Evolutionary conservation across 148 eudicot species (phyloP), one percentile per base, ranked within the genome.

Genomic region (Polygonum maritimum): DNA sequence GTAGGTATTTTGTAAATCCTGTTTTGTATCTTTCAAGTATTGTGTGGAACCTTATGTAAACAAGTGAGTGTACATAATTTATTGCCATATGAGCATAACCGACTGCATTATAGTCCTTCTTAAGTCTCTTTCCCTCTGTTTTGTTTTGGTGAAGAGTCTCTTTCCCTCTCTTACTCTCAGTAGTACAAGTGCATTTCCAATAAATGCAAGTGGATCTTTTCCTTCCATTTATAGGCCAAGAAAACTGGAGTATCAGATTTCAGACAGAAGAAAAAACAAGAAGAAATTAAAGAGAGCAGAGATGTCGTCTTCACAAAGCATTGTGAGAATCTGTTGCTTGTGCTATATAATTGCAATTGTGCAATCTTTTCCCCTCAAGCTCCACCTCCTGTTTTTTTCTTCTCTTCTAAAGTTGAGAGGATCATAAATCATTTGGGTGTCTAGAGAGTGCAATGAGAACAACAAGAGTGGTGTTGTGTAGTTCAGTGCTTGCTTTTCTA

Each of bases 341-440:
- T 67, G 71, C 44, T 72, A 72, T 72, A 22, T 48, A 48, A 45
- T 4, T 72, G 21, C 7, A 18, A 9, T 10, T 16, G 18, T 7
- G 48, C 16, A 14, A 12, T 36, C 9, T 41, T 40, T n/a, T 38
- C 36, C 33, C 31, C 31, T 69, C 71, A 18, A 52, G 35, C 33
- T 10, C 36, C 36, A 21, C 0, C 67, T 8, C 63, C 31, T 26
- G 1, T 26, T 26, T 26, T 15, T 12, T 36, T 26, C 10, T 26
- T 7, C 47, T 44, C 10, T 44, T 44, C 10, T 44, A 44, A 44
- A 44, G 47, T 44, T 44, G 31, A 26, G 31, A 44, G 47, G 47
- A 69, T 69, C 39, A 22, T 57, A 31, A 82, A 81, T 83, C 82
- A 82, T 80, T 79, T 79, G 76, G 48, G 71, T 60, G 60, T 48